A percentile compares a stretch with the other conserved stretches of the same genome.
Conservation (phyloP, 108 stramenopile species). For the Stephanodiscus minutulus region DNA sequence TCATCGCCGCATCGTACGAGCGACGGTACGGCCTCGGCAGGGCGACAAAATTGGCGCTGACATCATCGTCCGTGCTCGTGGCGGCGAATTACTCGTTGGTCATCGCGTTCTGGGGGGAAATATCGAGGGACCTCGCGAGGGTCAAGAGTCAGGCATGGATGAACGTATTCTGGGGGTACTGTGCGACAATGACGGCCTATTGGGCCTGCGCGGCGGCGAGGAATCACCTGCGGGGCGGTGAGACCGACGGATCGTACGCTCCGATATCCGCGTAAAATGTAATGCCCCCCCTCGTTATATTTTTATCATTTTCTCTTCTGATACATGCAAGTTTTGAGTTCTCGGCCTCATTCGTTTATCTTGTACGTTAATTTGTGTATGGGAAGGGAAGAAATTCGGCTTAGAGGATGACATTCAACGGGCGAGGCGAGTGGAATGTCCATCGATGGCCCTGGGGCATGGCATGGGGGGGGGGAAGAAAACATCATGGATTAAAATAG, state of each 20-base stretch:
- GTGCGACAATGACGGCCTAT: constrained; percentile 34
- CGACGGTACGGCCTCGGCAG: constrained; percentile 20
- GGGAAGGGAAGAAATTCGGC: no score
- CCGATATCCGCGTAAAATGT: not conserved
- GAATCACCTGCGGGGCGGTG: constrained; percentile 37
- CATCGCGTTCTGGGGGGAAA: constrained; percentile 30
- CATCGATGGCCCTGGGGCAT: no score
- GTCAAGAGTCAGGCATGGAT: constrained; percentile 33
- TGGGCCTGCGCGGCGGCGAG: constrained; percentile 36
- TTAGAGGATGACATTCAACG: not conserved
- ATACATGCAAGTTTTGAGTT: not conserved
- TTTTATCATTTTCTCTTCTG: no score
- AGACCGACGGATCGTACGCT: constrained; percentile 12
- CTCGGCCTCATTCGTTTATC: not conserved
- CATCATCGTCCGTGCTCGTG: constrained; percentile 11
- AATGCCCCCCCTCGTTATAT: no score
- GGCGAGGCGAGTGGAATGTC: no score
- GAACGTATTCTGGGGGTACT: constrained; percentile 40
- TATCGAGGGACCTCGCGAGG: constrained; percentile 20
- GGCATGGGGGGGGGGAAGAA: no score
- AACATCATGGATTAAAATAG: no score
- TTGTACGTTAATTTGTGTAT: not conserved
- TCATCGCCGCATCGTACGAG: constrained; percentile 15
- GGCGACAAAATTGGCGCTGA: constrained; percentile 16
- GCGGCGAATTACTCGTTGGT: constrained; percentile 42